phyloP scores from a whole-genome alignment of 1,284 basidiomycete species.

The Entoloma clypeatum region DNA sequence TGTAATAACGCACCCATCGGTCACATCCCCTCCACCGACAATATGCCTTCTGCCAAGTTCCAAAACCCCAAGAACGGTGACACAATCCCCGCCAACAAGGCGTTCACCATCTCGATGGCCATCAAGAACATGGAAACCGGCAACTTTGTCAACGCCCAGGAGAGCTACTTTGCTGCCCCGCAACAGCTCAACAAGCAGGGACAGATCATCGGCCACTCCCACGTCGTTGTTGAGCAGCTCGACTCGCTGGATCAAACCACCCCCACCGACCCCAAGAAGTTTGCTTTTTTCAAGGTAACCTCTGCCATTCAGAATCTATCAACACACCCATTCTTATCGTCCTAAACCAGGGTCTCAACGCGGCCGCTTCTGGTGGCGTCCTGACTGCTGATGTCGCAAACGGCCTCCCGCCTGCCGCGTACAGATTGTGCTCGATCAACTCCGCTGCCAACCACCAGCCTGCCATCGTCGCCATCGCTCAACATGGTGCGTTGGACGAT shows the following conservation, averaged over 20 bases:
- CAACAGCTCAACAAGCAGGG: slow-evolving; percentile 56
- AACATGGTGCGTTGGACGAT: slow-evolving; percentile 58
- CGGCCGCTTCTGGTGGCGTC: slow-evolving; percentile 43
- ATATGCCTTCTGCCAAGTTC: slow-evolving; percentile 62
- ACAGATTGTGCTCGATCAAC: slow-evolving; percentile 58
- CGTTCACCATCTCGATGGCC: slow-evolving; percentile 57
- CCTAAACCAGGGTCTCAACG: slow-evolving; percentile 48
- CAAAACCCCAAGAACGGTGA: slow-evolving; percentile 50
- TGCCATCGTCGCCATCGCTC: slow-evolving; percentile 56
- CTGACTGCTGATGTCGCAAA: slow-evolving; percentile 49
- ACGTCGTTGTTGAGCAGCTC: slow-evolving; percentile 60
- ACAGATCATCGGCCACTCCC: slow-evolving; percentile 56
- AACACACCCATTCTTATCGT: not conserved
- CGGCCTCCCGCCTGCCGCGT: slow-evolving; percentile 58
- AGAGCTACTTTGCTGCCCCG: slow-evolving; percentile 65
- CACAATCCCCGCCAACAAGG: slow-evolving; percentile 45
- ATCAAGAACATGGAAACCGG: slow-evolving; percentile 57
- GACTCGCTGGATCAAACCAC: slow-evolving; percentile 45
- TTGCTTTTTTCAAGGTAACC: slow-evolving; percentile 62
- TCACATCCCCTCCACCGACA: slow-evolving; percentile 48
- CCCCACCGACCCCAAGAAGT: slow-evolving; percentile 50
- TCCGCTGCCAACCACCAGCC: slow-evolving; percentile 65
- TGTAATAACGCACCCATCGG: slow-evolving; percentile 66
- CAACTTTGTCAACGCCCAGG: slow-evolving; percentile 57
- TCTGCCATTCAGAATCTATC: not conserved